Base-by-base conservation (phyloP, 2,329 filamentous ascomycete genomes). In the Colletotrichum lentis region DNA sequence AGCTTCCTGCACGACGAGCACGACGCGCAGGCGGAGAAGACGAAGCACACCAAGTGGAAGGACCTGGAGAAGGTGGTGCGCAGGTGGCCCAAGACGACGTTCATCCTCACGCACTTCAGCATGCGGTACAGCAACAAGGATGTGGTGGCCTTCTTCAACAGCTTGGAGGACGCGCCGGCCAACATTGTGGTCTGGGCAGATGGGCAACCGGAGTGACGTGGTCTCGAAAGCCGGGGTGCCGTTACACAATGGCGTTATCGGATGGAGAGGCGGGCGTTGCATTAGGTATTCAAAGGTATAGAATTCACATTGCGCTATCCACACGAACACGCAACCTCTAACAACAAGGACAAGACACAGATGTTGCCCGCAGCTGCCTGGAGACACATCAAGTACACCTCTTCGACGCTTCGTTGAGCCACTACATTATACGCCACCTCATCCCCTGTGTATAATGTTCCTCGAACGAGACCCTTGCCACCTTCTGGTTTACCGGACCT, bases 151-250 rank as follows among this genome's bases (percentile, higher is more conserved):
- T 84, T 84, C 65, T 84, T 84, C 67, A 73, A 71, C 54, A 74
- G 74, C n/a, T 69, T 82, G 75, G 71, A 73, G 3, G 75, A 81
- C 67, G 74, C 76, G 61, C 81, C 80, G 4, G 18, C 35, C 8
- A 84, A 84, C 70, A 80, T 84, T 57, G 81, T 84, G 0, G 74
- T 84, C 8, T 84, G 82, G 82, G 77, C 81, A 0, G 82, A 84
- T 69, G 78, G 78, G 59, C 52, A 70, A 0, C 65, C 35, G 3
- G 56, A 69, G 8, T 64, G 57, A 46, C 12, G 8, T 3, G 7
- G 5, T 22, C 12, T 5, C 16, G 3, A 7, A 11, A n/a, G n/a
- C 24, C n/a, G 2, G 2, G 14, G 27, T n/a, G 14, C 18, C 43
- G 18, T 22, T 59, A 24, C 5, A 49, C 7, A 31, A 6, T 5